A percentile compares a stretch with the other conserved stretches of the same genome.
phyloP scores from a whole-genome alignment of 1,284 basidiomycete genomes.

The Termitomyces sp. region DNA sequence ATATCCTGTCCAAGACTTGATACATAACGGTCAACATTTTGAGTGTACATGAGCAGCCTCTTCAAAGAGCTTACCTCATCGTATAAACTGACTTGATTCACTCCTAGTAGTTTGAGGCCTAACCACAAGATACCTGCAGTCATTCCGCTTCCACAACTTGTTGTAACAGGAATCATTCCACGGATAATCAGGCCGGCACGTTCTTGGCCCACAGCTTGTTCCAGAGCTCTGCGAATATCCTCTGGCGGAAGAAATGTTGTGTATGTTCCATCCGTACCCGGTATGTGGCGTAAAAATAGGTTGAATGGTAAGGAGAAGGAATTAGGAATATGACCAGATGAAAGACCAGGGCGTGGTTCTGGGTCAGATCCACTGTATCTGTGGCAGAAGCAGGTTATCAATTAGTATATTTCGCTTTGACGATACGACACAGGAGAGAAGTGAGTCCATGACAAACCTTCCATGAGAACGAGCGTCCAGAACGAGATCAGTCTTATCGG shows the following conservation, averaged over 20 bases:
- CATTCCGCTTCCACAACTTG: slow-evolving; percentile 93
- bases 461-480: slow-evolving; percentile 83
- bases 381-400: not conserved
- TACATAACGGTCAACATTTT: slow-evolving; percentile 6
- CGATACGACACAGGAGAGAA: too few species aligned
- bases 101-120: slow-evolving; percentile 68
- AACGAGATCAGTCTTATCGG: slow-evolving; percentile 60
- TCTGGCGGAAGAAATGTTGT: slow-evolving; percentile 56
- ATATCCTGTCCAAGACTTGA: slow-evolving; percentile 82
- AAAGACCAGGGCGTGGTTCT: slow-evolving; percentile 85
- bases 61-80: slow-evolving; percentile 63
- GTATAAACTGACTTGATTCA: slow-evolving; percentile 62
- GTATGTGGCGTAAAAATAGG: slow-evolving; percentile 60
- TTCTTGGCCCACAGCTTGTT: slow-evolving; percentile 54
- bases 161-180: slow-evolving; percentile 58
- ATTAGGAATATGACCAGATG: slow-evolving; percentile 91
- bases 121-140: slow-evolving; percentile 93
- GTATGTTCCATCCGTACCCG: slow-evolving; percentile 47
- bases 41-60: not conserved
- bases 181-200: slow-evolving; percentile 50
- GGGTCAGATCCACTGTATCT: slow-evolving; percentile 80
- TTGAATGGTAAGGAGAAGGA: slow-evolving; percentile 85
- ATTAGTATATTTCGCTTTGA: too few species aligned
- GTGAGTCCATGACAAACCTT: slow-evolving; percentile 52
- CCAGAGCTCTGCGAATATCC: slow-evolving; percentile 59